Evolutionary conservation across 305 asterid species (phyloP).

Genomic region (Andrographis paniculata): DNA sequence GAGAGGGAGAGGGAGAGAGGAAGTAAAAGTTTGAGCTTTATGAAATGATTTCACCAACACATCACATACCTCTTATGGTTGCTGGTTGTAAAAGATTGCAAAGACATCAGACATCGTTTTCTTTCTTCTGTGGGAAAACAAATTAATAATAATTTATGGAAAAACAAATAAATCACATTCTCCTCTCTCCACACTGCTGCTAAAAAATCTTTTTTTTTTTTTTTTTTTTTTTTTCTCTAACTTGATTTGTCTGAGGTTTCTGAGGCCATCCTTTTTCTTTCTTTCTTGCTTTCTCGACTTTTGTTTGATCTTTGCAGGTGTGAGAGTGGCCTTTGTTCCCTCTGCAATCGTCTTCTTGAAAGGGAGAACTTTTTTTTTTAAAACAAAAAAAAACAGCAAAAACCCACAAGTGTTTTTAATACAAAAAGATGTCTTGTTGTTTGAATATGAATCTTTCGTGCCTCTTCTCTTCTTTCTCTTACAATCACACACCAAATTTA

Average conservation of each 20-base stretch:
- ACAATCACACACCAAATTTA: conserved; percentile 19
- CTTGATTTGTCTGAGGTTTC: conserved; percentile 33
- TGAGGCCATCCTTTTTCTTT: conserved; percentile 42
- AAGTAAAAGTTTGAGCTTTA: too few relatives aligned
- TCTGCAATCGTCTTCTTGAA: conserved; percentile 74
- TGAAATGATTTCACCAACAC: conserved; percentile 14
- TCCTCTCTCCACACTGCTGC: too few relatives aligned
- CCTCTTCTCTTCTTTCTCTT: conserved; percentile 9
- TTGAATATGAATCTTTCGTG: conserved; percentile 14
- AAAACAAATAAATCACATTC: too few relatives aligned
- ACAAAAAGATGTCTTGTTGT: conserved; percentile 25
- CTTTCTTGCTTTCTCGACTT: conserved; percentile 28
- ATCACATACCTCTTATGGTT: conserved; percentile 65
- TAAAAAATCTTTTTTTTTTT: too few relatives aligned
- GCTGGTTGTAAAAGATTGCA: conserved; percentile 56
- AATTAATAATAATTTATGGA: too few relatives aligned
- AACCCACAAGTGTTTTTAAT: conserved; percentile 22
- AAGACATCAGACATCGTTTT: conserved; percentile 57
- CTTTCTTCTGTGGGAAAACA: too few relatives aligned
- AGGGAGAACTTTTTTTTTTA: too few relatives aligned
- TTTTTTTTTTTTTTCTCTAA: too few relatives aligned
- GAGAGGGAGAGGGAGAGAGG: too few relatives aligned
- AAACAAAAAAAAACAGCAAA: conserved; percentile 32
- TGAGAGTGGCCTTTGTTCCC: conserved; percentile 36
- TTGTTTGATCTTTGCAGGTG: conserved; percentile 13